phyloP scores from a whole-genome alignment of 2,329 filamentous ascomycete genomes.

The Epicoccum sorghinum region DNA sequence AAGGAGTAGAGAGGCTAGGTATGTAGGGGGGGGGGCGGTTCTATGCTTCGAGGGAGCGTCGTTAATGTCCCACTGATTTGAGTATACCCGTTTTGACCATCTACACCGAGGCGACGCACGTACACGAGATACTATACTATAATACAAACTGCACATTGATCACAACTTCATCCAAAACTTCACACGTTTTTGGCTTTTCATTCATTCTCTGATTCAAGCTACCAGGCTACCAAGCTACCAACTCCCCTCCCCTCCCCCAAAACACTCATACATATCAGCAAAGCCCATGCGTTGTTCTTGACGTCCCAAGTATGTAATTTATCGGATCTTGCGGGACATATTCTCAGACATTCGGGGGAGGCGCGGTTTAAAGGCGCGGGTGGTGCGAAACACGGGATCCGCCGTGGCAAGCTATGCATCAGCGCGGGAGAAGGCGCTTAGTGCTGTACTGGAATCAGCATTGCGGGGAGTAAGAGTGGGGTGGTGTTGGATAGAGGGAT shows the following conservation, averaged over 20 bases:
- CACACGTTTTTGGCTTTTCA: too few relatives aligned
- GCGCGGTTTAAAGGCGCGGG: too few relatives aligned
- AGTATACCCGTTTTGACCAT: too few relatives aligned
- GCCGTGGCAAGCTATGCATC: not conserved
- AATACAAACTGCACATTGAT: too few relatives aligned
- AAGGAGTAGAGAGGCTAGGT: slow-evolving; percentile 14
- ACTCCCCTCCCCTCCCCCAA: not conserved
- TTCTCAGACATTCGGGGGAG: too few relatives aligned
- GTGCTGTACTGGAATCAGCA: slow-evolving; percentile 9
- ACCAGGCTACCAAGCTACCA: not conserved
- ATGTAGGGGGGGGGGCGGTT: too few relatives aligned
- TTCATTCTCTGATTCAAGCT: not conserved
- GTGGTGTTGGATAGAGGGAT: not conserved
- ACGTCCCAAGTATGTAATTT: slow-evolving; percentile 3
- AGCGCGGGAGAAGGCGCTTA: slow-evolving; percentile 12
- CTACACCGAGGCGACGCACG: too few relatives aligned
- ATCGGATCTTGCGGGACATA: slow-evolving; percentile 2
- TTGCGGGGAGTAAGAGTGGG: not conserved
- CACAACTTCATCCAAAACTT: too few relatives aligned
- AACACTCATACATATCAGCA: not conserved
- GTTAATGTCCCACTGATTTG: too few relatives aligned
- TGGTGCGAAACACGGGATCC: not conserved
- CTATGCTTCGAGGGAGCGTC: too few relatives aligned
- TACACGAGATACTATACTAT: too few relatives aligned
- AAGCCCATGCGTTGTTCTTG: slow-evolving; percentile 9